Evolutionary conservation across 176 grass and related monocot genomes (phyloP).

Genomic region (Phoenix dactylifera): DNA sequence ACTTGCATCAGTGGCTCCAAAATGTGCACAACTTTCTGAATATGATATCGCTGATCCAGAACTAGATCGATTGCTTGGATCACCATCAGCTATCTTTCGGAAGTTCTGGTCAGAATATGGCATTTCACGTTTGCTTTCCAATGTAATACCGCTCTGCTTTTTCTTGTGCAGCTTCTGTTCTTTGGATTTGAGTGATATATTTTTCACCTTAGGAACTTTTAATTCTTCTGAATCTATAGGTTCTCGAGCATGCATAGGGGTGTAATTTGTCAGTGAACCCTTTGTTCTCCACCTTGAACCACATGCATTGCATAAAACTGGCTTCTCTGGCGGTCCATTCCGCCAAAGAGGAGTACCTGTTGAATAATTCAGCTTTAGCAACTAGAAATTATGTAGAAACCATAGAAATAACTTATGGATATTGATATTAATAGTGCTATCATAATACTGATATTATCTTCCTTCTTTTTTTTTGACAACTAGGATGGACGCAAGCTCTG

Average conservation of each 20-base stretch:
- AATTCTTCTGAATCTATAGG: slow-evolving; percentile 46
- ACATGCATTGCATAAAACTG: slow-evolving; percentile 96
- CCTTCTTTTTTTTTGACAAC: too few relatives aligned
- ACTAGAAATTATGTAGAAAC: too few relatives aligned
- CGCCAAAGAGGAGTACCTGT: slow-evolving; percentile 97
- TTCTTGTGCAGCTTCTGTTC: slow-evolving; percentile 45
- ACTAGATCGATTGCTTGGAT: slow-evolving; percentile 60
- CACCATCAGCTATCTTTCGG: slow-evolving; percentile 43
- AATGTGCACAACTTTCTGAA: slow-evolving; percentile 72
- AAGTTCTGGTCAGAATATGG: slow-evolving; percentile 77
- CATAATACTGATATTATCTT: too few relatives aligned
- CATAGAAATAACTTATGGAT: too few relatives aligned
- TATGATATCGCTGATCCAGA: slow-evolving; percentile 72
- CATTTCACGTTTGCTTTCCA: slow-evolving; percentile 33
- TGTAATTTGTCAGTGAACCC: slow-evolving; percentile 84
- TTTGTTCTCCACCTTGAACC: slow-evolving; percentile 94
- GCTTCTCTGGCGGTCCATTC: slow-evolving; percentile 88
- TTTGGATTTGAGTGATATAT: slow-evolving; percentile 27
- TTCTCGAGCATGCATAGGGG: slow-evolving; percentile 67
- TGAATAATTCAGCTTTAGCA: slow-evolving; percentile 15
- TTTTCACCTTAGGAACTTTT: slow-evolving; percentile 48
- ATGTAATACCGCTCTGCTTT: slow-evolving; percentile 25
- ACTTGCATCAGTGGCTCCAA: slow-evolving; percentile 47
- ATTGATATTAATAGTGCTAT: too few relatives aligned
- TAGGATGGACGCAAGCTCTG: too few relatives aligned